Evolutionary conservation across 192 early-diverging fungal genomes (phyloP).

Genomic region (Backusella australiensis): DNA sequence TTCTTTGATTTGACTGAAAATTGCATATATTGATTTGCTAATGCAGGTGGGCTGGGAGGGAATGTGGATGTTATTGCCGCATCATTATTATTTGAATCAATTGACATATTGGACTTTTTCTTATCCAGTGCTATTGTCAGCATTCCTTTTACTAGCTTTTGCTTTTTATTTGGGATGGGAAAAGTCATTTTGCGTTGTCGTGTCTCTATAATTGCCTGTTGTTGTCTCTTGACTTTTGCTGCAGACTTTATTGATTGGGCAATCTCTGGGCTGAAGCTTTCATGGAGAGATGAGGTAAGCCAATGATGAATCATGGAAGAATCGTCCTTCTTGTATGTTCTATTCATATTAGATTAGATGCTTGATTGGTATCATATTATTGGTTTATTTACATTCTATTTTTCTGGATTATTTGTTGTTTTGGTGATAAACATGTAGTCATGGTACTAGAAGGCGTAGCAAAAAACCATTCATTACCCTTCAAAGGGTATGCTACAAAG

Average conservation of each 20-base stretch:
- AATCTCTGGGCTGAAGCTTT: background rate
- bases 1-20: background rate
- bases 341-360: background rate
- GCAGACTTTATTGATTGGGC: conserved; percentile 3
- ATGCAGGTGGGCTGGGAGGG: conserved; percentile 6
- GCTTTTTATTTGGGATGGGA: conserved; percentile 5
- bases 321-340: background rate
- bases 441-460: background rate
- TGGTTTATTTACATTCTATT: conserved; percentile 9
- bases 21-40: background rate
- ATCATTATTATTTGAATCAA: background rate
- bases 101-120: background rate
- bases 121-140: background rate
- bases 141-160: conserved; percentile 1
- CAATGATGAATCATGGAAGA: background rate
- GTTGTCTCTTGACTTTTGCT: conserved; percentile 15
- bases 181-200: conserved; percentile 9
- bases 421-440: background rate
- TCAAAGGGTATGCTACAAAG: background rate
- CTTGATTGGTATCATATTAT: background rate
- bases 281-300: background rate
- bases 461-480: conserved; percentile 6
- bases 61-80: background rate
- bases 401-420: conserved; percentile 6
- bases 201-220: conserved; percentile 30